Evolutionary conservation across 345 rosid species (phyloP), one percentile per base, ranked within the genome.

Genomic region (Eucalyptus sideroxylon): DNA sequence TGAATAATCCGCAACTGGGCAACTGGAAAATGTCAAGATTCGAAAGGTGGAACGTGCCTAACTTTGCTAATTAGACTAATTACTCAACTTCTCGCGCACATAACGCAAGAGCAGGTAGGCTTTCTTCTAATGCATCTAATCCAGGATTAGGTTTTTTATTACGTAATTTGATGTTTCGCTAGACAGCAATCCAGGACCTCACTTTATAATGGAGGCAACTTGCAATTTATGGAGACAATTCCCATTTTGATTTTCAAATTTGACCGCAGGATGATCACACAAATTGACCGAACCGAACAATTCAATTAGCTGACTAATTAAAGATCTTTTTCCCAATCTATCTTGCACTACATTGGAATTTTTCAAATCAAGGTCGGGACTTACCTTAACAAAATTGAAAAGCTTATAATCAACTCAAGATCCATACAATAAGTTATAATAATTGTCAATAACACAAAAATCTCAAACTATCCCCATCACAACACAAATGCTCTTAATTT

Each of bases 381-480:
- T 23, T 34, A 9, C 2, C 11, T 34, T 21, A 4, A 19, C 4
- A 34, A 2, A 34, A 34, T 72, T 5, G 7, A 34, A 34, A 72
- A 37, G 2, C 0, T 37, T 37, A 23, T 3, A 11, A 77, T 6
- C 6, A 7, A n/a, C 0, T 15, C 0, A 0, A 0, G 1, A 16
- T 69, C 13, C 2, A 42, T 3, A 9, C 8, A 72, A 3, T 72
- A 37, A 1, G 15, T 72, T 37, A 37, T 2, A 40, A 72, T 69
- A 9, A 60, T 21, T 21, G 11, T 21, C 26, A 53, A 53, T 21
- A 53, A 53, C 59, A 8, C 11, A 21, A 53, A 9, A 56, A 56
- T 8, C 62, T 2, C 2, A 56, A 56, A 56, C 1, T 24, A 56
- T 26, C 12, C 5, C 62, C 6, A 56, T 2, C 6, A 10, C 0